A percentile compares a stretch with the other conserved stretches of the same genome.
phyloP scores from a whole-genome alignment of 192 early-diverging fungal genomes.

The Linnemannia zychae region DNA sequence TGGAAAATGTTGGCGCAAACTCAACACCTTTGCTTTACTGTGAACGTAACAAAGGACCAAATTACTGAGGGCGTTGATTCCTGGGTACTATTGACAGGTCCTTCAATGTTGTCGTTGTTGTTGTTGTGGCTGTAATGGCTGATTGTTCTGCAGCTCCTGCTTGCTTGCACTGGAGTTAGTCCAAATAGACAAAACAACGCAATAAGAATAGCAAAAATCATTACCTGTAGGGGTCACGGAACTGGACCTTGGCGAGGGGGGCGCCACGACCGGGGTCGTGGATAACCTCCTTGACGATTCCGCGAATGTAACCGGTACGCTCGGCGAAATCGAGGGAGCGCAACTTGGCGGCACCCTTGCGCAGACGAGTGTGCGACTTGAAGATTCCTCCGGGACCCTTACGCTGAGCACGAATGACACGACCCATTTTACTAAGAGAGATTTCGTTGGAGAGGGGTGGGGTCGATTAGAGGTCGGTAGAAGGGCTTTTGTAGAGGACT shows the following conservation, averaged over 20 bases:
- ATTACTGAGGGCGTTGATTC: not conserved
- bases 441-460: not conserved
- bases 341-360: constrained; percentile 97
- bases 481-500: not conserved
- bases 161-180: too few species aligned
- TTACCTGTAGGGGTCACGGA: constrained; percentile 80
- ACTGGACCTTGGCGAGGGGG: constrained; percentile 92
- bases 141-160: not conserved
- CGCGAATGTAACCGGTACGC: constrained; percentile 97
- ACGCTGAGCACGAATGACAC: constrained; percentile 98
- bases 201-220: not conserved
- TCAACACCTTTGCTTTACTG: not conserved
- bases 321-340: constrained; percentile 96
- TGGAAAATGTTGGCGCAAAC: not conserved
- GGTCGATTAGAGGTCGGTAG: constrained; percentile 1
- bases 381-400: constrained; percentile 99
- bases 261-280: constrained; percentile 98
- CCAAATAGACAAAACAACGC: not conserved
- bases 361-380: constrained; percentile 93
- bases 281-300: constrained; percentile 98
- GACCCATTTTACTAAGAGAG: constrained; percentile 83
- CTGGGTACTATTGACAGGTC: not conserved
- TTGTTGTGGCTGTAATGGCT: not conserved
- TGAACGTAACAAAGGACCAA: not conserved
- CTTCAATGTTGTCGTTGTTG: not conserved